Base-by-base conservation (phyloP, 805 yeast species). In the Yarrowia divulgata region DNA sequence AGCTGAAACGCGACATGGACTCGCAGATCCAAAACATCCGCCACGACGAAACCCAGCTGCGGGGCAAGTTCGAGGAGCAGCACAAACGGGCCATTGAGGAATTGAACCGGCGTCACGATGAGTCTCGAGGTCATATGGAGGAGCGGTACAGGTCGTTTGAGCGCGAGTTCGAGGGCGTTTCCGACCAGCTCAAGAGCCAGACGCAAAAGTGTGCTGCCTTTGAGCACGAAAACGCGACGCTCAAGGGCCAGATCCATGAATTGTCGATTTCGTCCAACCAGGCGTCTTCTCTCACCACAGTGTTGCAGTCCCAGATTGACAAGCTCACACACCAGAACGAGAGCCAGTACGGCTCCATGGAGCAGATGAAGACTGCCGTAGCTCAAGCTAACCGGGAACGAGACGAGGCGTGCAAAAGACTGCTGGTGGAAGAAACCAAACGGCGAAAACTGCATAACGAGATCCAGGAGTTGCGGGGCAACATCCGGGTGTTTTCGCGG, bases 401-500 rank as follows among this genome's bases (percentile, higher is more conserved):
- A 13, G 72, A 73, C 3, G 74, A 72, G 14, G 76, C 81, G 13
- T 80, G 80, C 39, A 77, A 78, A 10, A 76, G 79, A 40, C 76
- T 88, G 10, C 75, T 82, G 0, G 76, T 77, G 23, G 87, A 85
- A 70, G 94, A 90, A 73, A 77, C 81, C 0, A 74, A 80, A 45
- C 81, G 97, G 71, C 80, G 97, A 10, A 74, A 79, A 14, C 76
- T 90, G 1, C 97, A 92, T 74, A 88, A 91, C 75, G 83, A 82
- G 71, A 80, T 94, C 7, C 97, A 93, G 77, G 97, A 91, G 70
- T 77, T 94, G 46, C 90, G 93, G 77, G 98, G 99, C 0, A 95
- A 92, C 74, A 93, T 95, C 42, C 80, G 98, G 58, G 98, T 94
- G 0, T 91, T 89, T 74, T 94, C 98, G 76, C 83, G 99, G 46